Conservation (phyloP, 2,329 filamentous ascomycete genomes). For the Pseudogymnoascus sp. region DNA sequence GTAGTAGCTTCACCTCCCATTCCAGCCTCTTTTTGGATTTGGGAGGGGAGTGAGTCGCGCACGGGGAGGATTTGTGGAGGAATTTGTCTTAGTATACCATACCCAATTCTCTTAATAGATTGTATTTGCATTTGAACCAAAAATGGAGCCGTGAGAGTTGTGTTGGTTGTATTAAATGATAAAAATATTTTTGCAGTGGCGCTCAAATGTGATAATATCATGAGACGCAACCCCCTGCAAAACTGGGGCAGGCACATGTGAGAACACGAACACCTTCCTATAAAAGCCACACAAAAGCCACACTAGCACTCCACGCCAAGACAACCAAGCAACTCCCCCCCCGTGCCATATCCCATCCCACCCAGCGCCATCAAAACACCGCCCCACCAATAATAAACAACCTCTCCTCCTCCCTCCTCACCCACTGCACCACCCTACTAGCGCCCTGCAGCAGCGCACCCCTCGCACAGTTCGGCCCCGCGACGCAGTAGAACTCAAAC, state of each 20-base stretch:
- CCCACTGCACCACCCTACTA: slow-evolving; percentile 86
- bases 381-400: slow-evolving; percentile 97
- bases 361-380: slow-evolving; percentile 50
- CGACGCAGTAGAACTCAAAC: slow-evolving; percentile 95
- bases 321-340: not conserved
- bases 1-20: not conserved
- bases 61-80: not conserved
- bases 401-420: slow-evolving; percentile 82
- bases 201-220: not conserved
- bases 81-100: not conserved
- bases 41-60: not conserved
- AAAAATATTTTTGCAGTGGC: not conserved
- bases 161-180: not conserved
- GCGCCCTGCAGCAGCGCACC: slow-evolving; percentile 71
- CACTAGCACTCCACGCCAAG: not conserved
- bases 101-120: not conserved
- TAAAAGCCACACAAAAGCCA: not conserved
- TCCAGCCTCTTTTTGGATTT: not conserved
- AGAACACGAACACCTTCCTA: not conserved
- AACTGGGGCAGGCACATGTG: not conserved
- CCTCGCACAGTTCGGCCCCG: slow-evolving; percentile 60
- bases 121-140: not conserved
- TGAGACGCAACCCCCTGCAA: too few species aligned
- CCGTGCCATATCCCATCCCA: not conserved
- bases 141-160: not conserved